phyloP scores from a whole-genome alignment of 768 basidiomycete genomes.

The Rubroboletus satanas region DNA sequence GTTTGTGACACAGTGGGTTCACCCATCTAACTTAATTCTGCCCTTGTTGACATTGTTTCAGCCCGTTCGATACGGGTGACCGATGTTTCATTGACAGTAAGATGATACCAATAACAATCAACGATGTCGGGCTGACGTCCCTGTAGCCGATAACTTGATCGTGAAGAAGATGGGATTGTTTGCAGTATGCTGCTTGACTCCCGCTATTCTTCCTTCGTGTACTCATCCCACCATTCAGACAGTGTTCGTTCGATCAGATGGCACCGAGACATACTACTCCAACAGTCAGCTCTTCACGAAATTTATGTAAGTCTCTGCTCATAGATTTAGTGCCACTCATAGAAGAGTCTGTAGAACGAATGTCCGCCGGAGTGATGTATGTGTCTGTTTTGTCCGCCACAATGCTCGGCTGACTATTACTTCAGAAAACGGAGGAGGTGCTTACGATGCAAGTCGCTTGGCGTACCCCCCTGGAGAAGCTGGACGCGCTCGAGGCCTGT shows the following conservation, averaged over 20 bases:
- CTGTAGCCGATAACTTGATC: conserved; percentile 58
- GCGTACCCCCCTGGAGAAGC: conserved; percentile 67
- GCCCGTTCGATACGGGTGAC: conserved; percentile 80
- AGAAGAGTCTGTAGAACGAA: conserved; percentile 48
- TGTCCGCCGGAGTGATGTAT: conserved; percentile 64
- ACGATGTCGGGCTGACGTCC: conserved; percentile 6
- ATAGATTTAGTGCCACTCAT: not conserved
- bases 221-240: conserved; percentile 39
- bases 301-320: conserved; percentile 54
- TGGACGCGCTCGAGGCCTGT: conserved; percentile 63
- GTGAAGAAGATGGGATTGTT: conserved; percentile 82
- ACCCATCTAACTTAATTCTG: not conserved
- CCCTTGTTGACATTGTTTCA: conserved; percentile 23
- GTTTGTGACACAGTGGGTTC: conserved; percentile 76
- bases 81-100: conserved; percentile 69
- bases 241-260: conserved; percentile 66
- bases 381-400: conserved; percentile 16
- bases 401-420: conserved; percentile 9
- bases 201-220: not conserved
- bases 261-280: conserved; percentile 78
- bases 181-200: conserved; percentile 42
- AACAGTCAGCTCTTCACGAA: conserved; percentile 73
- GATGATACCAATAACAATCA: conserved; percentile 10
- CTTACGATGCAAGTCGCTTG: conserved; percentile 71
- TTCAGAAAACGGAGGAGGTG: conserved; percentile 63